phyloP scores from a whole-genome alignment of 495 filamentous ascomycete species.

The Daldinia grandis region DNA sequence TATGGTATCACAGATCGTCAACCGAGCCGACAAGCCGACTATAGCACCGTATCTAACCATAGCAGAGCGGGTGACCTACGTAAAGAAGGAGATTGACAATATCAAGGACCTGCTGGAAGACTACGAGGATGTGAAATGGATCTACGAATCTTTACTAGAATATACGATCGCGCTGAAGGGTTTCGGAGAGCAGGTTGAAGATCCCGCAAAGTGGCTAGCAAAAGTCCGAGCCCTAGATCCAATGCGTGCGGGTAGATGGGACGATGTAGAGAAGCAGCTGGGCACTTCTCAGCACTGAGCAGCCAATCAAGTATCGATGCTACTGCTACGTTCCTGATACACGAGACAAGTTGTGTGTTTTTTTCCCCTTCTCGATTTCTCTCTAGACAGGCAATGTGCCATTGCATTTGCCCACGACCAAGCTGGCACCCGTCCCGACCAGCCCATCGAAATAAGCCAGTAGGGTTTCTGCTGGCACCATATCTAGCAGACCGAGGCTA shows the following conservation, averaged over 20 bases:
- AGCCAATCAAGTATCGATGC: constrained; percentile 4
- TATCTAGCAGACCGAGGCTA: constrained; percentile 65
- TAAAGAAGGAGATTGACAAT: constrained; percentile 71
- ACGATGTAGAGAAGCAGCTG: constrained; percentile 63
- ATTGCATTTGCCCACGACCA: constrained; percentile 49
- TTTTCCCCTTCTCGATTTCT: not conserved
- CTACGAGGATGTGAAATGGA: constrained; percentile 79
- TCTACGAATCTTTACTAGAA: constrained; percentile 79
- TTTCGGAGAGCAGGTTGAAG: constrained; percentile 53
- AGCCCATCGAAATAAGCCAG: constrained; percentile 71
- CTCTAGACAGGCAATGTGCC: constrained; percentile 34
- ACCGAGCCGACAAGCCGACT: constrained; percentile 52
- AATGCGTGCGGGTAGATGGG: constrained; percentile 73
- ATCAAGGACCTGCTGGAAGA: constrained; percentile 78
- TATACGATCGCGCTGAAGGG: constrained; percentile 62
- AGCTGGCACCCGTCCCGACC: constrained; percentile 60
- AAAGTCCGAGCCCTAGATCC: constrained; percentile 74
- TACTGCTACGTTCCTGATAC: not conserved
- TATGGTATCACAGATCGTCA: constrained; percentile 65
- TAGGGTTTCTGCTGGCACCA: constrained; percentile 66
- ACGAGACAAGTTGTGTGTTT: not conserved
- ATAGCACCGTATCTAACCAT: constrained; percentile 69
- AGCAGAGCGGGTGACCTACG: constrained; percentile 69
- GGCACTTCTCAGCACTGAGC: constrained; percentile 31
- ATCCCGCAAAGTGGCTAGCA: constrained; percentile 67